Base-by-base conservation (phyloP, 305 asterid species). In the Salvia sclarea region DNA sequence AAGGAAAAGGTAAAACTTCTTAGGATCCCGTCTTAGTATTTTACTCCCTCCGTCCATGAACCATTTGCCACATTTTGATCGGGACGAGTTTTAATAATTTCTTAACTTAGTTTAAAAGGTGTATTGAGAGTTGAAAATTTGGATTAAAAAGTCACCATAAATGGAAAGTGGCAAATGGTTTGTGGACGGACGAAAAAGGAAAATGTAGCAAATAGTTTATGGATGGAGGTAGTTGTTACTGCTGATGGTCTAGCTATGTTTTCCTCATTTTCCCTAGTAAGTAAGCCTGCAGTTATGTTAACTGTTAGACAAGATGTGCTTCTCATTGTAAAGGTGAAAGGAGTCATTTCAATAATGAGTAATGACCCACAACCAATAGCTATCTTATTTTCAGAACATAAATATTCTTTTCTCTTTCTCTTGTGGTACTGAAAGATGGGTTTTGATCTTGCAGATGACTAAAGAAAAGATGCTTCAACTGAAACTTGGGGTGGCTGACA, bases 381-480 rank as follows among this genome's bases (percentile, higher is more conserved):
- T 31, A 21, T 48, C 17, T 25, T 28, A 17, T 1, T 16, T 37
- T 12, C 35, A 8, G 8, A 49, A 44, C 7, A 20, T 49, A 6
- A 25, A 25, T 25, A 25, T 10, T 35, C 9, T 35, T 35, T 35
- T 8, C 40, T 35, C 9, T 4, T 45, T 14, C 14, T 4, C 2
- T 16, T 7, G 16, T 45, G 21, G 52, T 16, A 74, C 49, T 75
- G n/a, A 50, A 59, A 43, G 53, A 44, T 70, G 52, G 31, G 47
- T 25, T 80, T 64, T 38, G 17, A 33, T 63, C 64, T 79, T 79
- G 90, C 88, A 92, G 98, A 72, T 83, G 79, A 90, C 91, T 58
- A 82, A 76, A 75, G 78, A 73, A 81, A 88, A 85, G 85, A 80
- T 88, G 98, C 81, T 78, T 70, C 96, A 78, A 73, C 69, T 92